Base-by-base conservation (phyloP, 305 asterid genomes). In the Plantago rigida region DNA sequence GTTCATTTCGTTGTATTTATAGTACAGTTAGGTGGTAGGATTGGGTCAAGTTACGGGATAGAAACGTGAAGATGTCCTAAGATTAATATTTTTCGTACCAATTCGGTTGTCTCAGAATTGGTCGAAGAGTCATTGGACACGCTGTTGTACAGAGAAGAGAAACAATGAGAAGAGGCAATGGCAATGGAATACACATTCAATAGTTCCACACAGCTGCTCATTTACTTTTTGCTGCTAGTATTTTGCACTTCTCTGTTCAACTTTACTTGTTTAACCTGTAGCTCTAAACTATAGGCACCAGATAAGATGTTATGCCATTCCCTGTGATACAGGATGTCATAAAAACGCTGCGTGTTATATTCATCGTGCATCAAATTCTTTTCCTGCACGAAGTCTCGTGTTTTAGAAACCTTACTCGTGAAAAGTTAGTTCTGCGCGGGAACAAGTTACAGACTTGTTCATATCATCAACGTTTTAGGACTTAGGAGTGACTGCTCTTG, bases 101-200 rank as follows among this genome's bases (percentile, higher is more conserved):
- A 46, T 58, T 58, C 47, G 15, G 26, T 56, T 56, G 73, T 63
- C 50, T 69, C 12, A 26, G 28, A 57, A 51, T 26, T 9, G 50
- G 51, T 22, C 15, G 51, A 47, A 34, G 42, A 17, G 26, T 49
- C 12, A 56, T 45, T 39, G 59, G 59, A 61, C 63, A 65, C 53
- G 50, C 42, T 52, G 55, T 64, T 60, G 68, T 65, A 65, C 48
- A 60, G 51, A 60, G 53, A 17, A 15, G 11, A 15, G 41, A 49
- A 41, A 56, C 68, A 66, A 48, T 47, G 52, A 14, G 34, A 52
- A 31, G 45, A 44, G 26, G 2, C 26, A 22, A 22, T 22, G 22
- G 31, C 53, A 15, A 57, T 41, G 45, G 62, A 39, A 57, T 39
- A 57, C 60, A 47, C 44, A 60, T 71, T 34, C 14, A 56, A 12